A percentile compares a stretch with the other conserved stretches of the same genome.
phyloP scores from a whole-genome alignment of 345 rosid genomes.

The Pistacia atlantica region DNA sequence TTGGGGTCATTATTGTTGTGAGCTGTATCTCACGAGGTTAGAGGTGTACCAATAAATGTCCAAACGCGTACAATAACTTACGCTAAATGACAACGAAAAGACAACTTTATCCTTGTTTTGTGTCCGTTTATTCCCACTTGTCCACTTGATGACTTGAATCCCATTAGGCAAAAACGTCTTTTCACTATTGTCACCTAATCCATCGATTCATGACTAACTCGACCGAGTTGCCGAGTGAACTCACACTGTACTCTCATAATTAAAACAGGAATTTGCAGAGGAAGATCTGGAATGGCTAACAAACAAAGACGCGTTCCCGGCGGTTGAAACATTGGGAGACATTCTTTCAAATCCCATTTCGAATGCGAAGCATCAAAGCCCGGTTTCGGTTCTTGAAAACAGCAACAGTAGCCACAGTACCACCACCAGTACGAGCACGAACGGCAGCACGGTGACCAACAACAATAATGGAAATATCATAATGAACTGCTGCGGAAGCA shows the following conservation, averaged over 20 bases:
- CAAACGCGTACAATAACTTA: conserved; percentile 20
- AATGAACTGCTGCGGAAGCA: conserved; percentile 44
- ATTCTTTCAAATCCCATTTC: conserved; percentile 26
- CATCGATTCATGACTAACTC: conserved; percentile 18
- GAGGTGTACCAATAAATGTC: conserved; percentile 41
- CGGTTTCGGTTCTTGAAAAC: conserved; percentile 69
- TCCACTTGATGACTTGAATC: not conserved
- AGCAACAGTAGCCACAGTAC: conserved; percentile 48
- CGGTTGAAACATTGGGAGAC: conserved; percentile 60
- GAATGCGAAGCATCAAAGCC: conserved; percentile 54
- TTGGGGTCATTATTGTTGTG: conserved; percentile 37
- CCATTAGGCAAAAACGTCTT: not conserved
- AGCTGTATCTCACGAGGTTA: conserved; percentile 54
- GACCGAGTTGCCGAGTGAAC: not conserved
- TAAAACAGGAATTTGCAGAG: conserved; percentile 54
- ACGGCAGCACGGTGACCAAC: conserved; percentile 37
- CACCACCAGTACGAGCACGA: conserved; percentile 27
- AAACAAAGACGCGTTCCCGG: conserved; percentile 74
- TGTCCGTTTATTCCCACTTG: not conserved
- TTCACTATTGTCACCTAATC: too few relatives aligned
- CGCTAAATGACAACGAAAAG: not conserved
- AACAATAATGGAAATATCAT: conserved; percentile 24
- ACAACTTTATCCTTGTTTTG: conserved; percentile 4
- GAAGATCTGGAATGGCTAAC: conserved; percentile 89
- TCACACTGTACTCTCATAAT: not conserved